A percentile compares a stretch with the other conserved stretches of the same genome.
Evolutionary conservation across 306 rosid species (phyloP).

Genomic region (Cicer pinnatifidum): DNA sequence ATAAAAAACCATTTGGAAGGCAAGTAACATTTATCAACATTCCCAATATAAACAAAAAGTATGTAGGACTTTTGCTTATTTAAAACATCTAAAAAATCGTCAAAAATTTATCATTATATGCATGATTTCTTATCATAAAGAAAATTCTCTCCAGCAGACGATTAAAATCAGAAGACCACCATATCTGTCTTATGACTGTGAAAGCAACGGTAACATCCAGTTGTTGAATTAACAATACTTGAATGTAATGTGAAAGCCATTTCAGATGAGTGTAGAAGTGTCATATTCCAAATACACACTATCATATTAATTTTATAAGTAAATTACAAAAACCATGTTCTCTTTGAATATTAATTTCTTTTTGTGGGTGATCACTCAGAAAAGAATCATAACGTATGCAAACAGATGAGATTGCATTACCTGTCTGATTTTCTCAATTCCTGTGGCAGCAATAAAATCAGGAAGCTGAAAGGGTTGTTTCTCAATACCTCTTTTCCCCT

Average conservation of each 20-base stretch:
- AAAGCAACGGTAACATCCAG: conserved; percentile 9
- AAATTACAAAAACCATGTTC: conserved; percentile 19
- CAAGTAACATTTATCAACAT: conserved; percentile 20
- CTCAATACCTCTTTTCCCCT: conserved; percentile 97
- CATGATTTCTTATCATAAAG: conserved; percentile 4
- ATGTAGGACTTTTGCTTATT: not conserved
- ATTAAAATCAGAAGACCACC: conserved; percentile 20
- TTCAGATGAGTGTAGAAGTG: conserved; percentile 8
- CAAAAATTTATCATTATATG: not conserved
- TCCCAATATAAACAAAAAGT: conserved; percentile 9
- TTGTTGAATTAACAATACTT: not conserved
- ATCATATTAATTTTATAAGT: not conserved
- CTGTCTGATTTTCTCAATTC: conserved; percentile 97
- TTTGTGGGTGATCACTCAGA: not conserved
- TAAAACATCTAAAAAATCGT: conserved; percentile 19
- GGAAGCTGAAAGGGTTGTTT: conserved; percentile 97
- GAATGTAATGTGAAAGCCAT: not conserved
- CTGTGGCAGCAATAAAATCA: conserved; percentile 93
- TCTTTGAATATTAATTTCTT: conserved; percentile 1
- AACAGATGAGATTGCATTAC: conserved; percentile 48
- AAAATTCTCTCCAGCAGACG: not conserved
- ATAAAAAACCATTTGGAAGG: not conserved
- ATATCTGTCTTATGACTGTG: not conserved
- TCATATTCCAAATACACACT: not conserved
- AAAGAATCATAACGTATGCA: conserved; percentile 10